Percentiles rank a stretch among this genome's conserved stretches.
phyloP scores from a whole-genome alignment of 305 asterid species.

The Vinca major region DNA sequence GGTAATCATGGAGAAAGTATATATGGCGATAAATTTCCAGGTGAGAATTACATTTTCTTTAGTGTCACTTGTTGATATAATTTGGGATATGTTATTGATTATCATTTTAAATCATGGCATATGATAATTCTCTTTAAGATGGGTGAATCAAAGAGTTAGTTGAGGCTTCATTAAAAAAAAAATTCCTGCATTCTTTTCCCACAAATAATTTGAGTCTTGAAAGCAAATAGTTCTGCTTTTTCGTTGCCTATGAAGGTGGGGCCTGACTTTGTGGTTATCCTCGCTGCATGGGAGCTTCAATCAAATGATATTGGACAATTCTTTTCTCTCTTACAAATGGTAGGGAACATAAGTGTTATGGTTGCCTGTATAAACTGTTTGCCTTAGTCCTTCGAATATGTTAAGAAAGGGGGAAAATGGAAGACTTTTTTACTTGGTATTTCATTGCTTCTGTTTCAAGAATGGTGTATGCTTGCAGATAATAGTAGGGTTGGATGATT shows the following conservation, averaged over 20 bases:
- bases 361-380: constrained; percentile 24
- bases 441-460: constrained; percentile 10
- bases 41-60: constrained; percentile 21
- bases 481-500: not conserved
- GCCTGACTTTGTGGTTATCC: constrained; percentile 75
- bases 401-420: constrained; percentile 2
- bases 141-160: not conserved
- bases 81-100: not conserved
- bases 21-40: constrained; percentile 60
- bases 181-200: constrained; percentile 31
- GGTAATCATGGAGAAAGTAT: constrained; percentile 78
- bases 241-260: constrained; percentile 89
- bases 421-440: constrained; percentile 7
- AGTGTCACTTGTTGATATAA: not conserved
- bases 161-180: constrained; percentile 18
- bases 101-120: constrained; percentile 4
- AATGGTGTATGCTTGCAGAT: not conserved
- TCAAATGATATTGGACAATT: constrained; percentile 67
- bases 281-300: constrained; percentile 86
- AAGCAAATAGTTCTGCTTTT: constrained; percentile 77
- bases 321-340: constrained; percentile 65
- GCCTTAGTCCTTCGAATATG: constrained; percentile 19
- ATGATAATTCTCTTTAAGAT: constrained; percentile 1
- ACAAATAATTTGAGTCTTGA: constrained; percentile 46
- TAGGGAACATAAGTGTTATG: constrained; percentile 53